Conservation (phyloP, 192 early-diverging fungal species). For the Coemansia sp. region DNA sequence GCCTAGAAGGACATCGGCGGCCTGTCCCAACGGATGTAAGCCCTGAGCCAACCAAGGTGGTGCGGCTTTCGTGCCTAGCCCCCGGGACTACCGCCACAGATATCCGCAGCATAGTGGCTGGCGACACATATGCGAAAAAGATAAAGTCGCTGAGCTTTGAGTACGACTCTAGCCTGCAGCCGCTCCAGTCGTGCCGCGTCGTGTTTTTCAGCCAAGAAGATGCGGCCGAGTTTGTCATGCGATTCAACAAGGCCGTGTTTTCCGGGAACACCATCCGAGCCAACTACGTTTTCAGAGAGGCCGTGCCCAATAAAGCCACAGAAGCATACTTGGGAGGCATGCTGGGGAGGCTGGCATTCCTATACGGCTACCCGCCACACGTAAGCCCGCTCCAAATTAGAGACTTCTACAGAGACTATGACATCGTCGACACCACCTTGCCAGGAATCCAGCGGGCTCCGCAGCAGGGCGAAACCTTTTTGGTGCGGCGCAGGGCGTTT, state of each 20-base stretch:
- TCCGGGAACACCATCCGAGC: slow-evolving; percentile 14
- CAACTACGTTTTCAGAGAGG: slow-evolving; percentile 20
- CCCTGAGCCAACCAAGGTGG: slow-evolving; percentile 20
- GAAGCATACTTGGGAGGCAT: slow-evolving; percentile 27
- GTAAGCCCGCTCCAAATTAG: slow-evolving; percentile 31
- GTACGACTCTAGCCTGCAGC: slow-evolving; percentile 26
- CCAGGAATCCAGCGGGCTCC: slow-evolving; percentile 46
- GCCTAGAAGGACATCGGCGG: background rate
- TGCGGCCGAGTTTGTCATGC: slow-evolving; percentile 20
- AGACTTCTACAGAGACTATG: slow-evolving; percentile 31
- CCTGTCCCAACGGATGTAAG: slow-evolving; percentile 19
- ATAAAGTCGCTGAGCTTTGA: slow-evolving; percentile 35
- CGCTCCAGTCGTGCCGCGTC: slow-evolving; percentile 33
- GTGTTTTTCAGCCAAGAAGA: slow-evolving; percentile 20
- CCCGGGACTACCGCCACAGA: slow-evolving; percentile 24
- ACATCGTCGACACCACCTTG: slow-evolving; percentile 37
- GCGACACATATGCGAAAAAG: background rate
- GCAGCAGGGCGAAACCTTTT: slow-evolving; percentile 27
- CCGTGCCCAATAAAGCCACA: slow-evolving; percentile 18
- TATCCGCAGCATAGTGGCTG: slow-evolving; percentile 11
- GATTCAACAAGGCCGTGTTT: slow-evolving; percentile 16
- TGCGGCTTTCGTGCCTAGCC: slow-evolving; percentile 37
- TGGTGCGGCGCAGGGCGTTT: slow-evolving; percentile 35
- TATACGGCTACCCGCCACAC: slow-evolving; percentile 42
- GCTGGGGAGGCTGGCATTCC: slow-evolving; percentile 30